Conservation (phyloP, 2,329 filamentous ascomycete genomes). For the Aspergillus sp. region DNA sequence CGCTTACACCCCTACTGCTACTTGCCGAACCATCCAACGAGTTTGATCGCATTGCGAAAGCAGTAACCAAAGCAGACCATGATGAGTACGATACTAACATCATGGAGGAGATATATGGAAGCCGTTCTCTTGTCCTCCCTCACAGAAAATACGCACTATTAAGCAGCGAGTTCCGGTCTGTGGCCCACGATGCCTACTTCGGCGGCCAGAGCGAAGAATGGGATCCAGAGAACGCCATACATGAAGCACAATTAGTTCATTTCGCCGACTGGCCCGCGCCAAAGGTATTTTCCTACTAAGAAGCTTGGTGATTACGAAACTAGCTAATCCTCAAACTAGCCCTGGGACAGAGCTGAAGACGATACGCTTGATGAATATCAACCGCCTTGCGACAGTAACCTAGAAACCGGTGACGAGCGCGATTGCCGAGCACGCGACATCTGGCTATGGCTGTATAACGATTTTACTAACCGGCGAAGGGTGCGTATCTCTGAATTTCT, state of each 20-base stretch:
- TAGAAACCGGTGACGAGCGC: too few species aligned
- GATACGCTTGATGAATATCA: too few species aligned
- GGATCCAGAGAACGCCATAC: constrained; percentile 53
- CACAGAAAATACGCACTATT: constrained; percentile 60
- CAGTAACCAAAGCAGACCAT: constrained; percentile 25
- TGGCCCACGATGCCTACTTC: constrained; percentile 49
- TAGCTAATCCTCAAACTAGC: too few species aligned
- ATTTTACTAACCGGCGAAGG: too few species aligned
- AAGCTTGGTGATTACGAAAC: too few species aligned
- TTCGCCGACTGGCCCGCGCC: constrained; percentile 65
- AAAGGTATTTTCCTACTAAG: too few species aligned
- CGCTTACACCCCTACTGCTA: constrained; percentile 58
- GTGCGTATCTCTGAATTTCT: too few species aligned
- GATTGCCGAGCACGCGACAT: too few species aligned
- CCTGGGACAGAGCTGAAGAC: too few species aligned
- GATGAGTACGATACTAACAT: constrained; percentile 64
- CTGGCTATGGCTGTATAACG: too few species aligned
- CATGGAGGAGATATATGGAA: constrained; percentile 59
- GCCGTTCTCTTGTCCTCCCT: constrained; percentile 57
- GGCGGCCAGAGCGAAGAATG: constrained; percentile 52
- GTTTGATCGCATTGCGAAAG: constrained; percentile 42
- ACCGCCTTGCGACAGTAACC: too few species aligned
- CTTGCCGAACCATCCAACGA: constrained; percentile 58
- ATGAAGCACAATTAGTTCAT: constrained; percentile 62
- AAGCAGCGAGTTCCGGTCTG: constrained; percentile 57